Evolutionary conservation across 2,329 filamentous ascomycete species (phyloP).

Genomic region (Sporothrix variecibatus): DNA sequence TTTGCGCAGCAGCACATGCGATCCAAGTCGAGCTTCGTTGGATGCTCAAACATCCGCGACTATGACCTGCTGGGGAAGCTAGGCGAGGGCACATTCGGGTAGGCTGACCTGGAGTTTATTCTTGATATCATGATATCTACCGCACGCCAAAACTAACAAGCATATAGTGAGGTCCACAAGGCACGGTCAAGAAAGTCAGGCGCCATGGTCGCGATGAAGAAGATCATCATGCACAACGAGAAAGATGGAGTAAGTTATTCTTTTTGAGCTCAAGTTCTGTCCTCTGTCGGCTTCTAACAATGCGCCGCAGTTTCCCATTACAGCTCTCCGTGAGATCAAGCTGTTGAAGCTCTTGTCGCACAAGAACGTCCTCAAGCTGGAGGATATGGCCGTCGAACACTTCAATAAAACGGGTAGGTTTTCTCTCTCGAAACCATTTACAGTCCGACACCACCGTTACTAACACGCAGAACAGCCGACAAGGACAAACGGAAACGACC

Average conservation of each 20-base stretch:
- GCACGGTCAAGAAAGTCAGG: conserved; percentile 76
- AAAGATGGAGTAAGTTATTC: conserved; percentile 75
- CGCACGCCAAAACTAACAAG: conserved; percentile 26
- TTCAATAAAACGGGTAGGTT: conserved; percentile 59
- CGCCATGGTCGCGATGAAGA: conserved; percentile 84
- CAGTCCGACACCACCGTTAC: neutral
- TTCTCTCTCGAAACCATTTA: neutral
- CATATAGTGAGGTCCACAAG: conserved; percentile 79
- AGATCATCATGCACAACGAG: conserved; percentile 99
- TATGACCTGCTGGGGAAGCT: conserved; percentile 82
- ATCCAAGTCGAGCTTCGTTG: conserved; percentile 66
- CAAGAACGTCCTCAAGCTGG: conserved; percentile 79
- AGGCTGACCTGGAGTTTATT: conserved; percentile 36
- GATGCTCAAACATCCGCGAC: conserved; percentile 80
- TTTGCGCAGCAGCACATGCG: conserved; percentile 61
- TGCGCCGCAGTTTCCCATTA: conserved; percentile 79
- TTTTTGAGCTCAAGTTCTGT: no score
- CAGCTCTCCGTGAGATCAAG: conserved; percentile 95
- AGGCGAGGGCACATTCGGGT: conserved; percentile 95
- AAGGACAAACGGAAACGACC: conserved; percentile 80
- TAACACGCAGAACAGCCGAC: conserved; percentile 57
- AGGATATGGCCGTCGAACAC: conserved; percentile 95
- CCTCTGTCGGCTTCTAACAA: neutral
- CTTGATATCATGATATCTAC: neutral
- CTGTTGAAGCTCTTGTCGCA: conserved; percentile 94